Conservation (phyloP, 495 filamentous ascomycete species). For the Neurospora africana region DNA sequence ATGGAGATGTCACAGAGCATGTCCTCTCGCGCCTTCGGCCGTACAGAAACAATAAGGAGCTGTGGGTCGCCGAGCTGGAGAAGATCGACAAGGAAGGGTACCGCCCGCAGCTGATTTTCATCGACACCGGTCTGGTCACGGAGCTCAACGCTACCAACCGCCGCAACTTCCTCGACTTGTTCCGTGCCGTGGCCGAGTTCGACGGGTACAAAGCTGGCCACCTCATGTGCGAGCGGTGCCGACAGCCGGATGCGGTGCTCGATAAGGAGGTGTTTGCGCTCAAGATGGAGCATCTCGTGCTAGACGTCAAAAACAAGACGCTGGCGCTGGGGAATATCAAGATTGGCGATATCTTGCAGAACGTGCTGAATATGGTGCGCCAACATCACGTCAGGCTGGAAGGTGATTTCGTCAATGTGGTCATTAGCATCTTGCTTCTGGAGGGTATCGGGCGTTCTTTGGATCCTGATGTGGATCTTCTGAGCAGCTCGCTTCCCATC, state of each 20-base stretch:
- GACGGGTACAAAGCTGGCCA: conserved; percentile 92
- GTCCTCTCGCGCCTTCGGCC: conserved; percentile 73
- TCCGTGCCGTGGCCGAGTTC: conserved; percentile 92
- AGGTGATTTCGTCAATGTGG: conserved; percentile 97
- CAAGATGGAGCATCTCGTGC: conserved; percentile 91
- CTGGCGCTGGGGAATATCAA: conserved; percentile 91
- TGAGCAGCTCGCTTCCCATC: conserved; percentile 81
- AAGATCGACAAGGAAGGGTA: conserved; percentile 85
- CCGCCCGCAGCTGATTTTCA: conserved; percentile 91
- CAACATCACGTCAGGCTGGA: conserved; percentile 89
- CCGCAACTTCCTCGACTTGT: conserved; percentile 88
- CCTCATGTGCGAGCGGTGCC: conserved; percentile 90
- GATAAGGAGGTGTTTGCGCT: conserved; percentile 83
- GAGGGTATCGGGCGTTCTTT: conserved; percentile 89
- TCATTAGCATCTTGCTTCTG: conserved; percentile 84
- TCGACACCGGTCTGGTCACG: conserved; percentile 93
- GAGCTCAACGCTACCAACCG: conserved; percentile 82
- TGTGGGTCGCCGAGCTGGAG: conserved; percentile 61
- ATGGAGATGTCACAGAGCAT: conserved; percentile 71
- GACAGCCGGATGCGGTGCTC: conserved; percentile 79
- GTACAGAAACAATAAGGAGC: conserved; percentile 46
- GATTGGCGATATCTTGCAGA: conserved; percentile 87
- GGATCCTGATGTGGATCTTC: conserved; percentile 78
- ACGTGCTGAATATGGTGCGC: conserved; percentile 87
- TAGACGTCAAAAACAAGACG: conserved; percentile 79